phyloP scores from a whole-genome alignment of 441 rosid species.

The Erodium moschatum region DNA sequence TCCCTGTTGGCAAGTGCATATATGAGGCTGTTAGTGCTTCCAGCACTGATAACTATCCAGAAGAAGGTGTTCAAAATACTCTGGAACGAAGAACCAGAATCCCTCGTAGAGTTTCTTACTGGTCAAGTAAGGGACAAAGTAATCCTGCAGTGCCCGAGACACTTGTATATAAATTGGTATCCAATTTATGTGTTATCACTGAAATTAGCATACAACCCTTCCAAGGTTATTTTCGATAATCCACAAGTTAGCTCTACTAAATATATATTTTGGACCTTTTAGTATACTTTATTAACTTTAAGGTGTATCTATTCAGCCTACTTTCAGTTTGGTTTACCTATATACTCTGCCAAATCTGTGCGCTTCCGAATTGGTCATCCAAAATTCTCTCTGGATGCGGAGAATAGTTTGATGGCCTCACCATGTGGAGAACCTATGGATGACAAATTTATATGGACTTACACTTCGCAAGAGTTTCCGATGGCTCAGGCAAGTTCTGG shows the following conservation, averaged over 20 bases:
- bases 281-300: slow-evolving; percentile 15
- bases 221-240: slow-evolving; percentile 40
- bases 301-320: slow-evolving; percentile 40
- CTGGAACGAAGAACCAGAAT: slow-evolving; percentile 43
- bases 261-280: slow-evolving; percentile 9
- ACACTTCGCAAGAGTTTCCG: slow-evolving; percentile 71
- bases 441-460: slow-evolving; percentile 60
- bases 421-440: slow-evolving; percentile 25
- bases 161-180: slow-evolving; percentile 53
- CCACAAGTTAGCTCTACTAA: background rate
- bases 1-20: slow-evolving; percentile 39
- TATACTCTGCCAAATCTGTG: slow-evolving; percentile 70
- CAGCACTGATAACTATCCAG: slow-evolving; percentile 82
- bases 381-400: slow-evolving; percentile 23
- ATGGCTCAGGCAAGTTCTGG: slow-evolving; percentile 64
- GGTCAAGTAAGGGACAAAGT: slow-evolving; percentile 83
- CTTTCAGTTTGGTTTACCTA: slow-evolving; percentile 58
- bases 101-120: slow-evolving; percentile 48
- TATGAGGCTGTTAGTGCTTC: slow-evolving; percentile 61
- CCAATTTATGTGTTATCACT: slow-evolving; percentile 59
- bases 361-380: slow-evolving; percentile 65
- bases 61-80: slow-evolving; percentile 65
- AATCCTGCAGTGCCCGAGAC: slow-evolving; percentile 69
- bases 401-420: background rate
- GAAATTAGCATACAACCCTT: slow-evolving; percentile 74